Evolutionary conservation across 2,329 filamentous ascomycete genomes (phyloP), one percentile per base, ranked within the genome.

Genomic region (Penicillium griseofulvum): DNA sequence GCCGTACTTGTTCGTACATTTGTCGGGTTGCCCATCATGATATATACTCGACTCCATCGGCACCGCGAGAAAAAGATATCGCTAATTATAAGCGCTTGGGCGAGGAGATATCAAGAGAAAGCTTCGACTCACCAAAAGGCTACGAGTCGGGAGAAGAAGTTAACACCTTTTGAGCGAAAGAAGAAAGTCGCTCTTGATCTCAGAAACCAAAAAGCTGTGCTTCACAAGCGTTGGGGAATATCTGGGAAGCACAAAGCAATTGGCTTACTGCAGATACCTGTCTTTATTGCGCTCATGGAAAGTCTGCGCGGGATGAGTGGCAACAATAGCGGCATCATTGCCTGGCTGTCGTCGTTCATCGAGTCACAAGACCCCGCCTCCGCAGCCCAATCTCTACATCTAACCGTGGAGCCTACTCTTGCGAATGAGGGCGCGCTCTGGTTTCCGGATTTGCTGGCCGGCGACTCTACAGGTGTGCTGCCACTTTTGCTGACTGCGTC

Each of bases 401-500:
- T 66, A 10, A 56, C 65, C 4, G 42, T 79, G 31, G 80, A 84
- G 59, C 77, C 78, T 3, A 76, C 78, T 5, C 70, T 87, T 16
- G 76, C 78, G 5, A 76, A 67, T 8, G 84, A 85, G 70, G 84
- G 84, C n/a, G 76, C 80, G 3, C 72, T 84, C 2, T 87, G 84
- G 84, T 85, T 86, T 53, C 76, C 79, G 1, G 76, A 87, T 65
- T 76, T 87, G 14, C 71, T 82, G 5, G 64, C 75, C 0, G 71
- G 81, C 9, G 84, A 87, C 61, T 76, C 82, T 0, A 77, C 76
- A 3, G 70, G 78, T 2, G 60, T 75, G 2, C 72, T 86, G 1
- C 81, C 83, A 0, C 72, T 78, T 38, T 54, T 79, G 3, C 71
- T 84, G 22, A 79, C 78, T 0, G 73, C 69, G 0, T 71, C 78